Conservation (phyloP, 495 filamentous ascomycete genomes). For the Saxophila tyrrhenica region DNA sequence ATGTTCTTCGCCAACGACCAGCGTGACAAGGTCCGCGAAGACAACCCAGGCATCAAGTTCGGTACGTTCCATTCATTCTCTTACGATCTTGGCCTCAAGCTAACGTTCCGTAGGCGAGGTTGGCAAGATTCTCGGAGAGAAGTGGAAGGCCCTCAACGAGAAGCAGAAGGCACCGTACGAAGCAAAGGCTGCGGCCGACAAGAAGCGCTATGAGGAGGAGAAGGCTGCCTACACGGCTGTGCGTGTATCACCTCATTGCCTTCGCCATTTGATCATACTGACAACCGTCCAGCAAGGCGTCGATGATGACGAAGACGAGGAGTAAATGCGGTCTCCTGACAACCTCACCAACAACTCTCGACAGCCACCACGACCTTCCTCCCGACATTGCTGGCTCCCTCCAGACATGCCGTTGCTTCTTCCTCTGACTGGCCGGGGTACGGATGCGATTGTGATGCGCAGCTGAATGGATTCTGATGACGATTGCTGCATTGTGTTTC, state of each 20-base stretch:
- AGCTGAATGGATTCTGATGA: neutral
- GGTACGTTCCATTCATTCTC: conserved; percentile 43
- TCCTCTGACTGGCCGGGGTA: neutral
- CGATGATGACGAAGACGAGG: conserved; percentile 15
- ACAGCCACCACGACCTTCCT: neutral
- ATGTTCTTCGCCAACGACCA: conserved; percentile 99
- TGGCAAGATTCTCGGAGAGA: conserved; percentile 92
- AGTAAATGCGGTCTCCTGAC: conserved; percentile 4
- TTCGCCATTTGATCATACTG: neutral
- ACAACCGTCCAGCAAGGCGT: neutral
- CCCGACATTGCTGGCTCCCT: neutral
- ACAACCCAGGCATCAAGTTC: conserved; percentile 96
- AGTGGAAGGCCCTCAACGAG: conserved; percentile 90
- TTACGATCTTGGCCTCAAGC: neutral
- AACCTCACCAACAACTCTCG: neutral
- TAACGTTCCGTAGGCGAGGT: conserved; percentile 61
- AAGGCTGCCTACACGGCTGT: conserved; percentile 67
- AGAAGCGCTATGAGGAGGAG: conserved; percentile 97
- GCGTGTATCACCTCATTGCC: conserved; percentile 7
- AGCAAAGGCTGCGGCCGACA: conserved; percentile 87
- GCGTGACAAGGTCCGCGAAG: conserved; percentile 92
- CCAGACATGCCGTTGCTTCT: neutral
- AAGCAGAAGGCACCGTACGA: conserved; percentile 88
- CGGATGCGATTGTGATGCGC: too few relatives aligned
- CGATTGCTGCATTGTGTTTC: neutral